Evolutionary conservation across 2,329 filamentous ascomycete species (phyloP), one percentile per base, ranked within the genome.

Genomic region (Hypoxylon rubiginosum): DNA sequence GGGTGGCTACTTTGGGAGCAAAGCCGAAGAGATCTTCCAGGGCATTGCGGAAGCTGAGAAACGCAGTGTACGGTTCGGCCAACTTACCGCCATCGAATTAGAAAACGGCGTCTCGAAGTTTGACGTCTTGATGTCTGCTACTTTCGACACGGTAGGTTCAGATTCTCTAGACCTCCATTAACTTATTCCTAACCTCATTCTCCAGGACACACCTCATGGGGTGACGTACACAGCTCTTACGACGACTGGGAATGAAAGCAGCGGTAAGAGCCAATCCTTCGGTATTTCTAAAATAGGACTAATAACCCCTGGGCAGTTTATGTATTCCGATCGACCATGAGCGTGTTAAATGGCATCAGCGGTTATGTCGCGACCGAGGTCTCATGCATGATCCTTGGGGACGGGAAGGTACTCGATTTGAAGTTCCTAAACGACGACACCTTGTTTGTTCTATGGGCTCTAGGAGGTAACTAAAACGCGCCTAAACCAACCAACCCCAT

Each of bases 41-140:
- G 83, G 89, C 63, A 89, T 94, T 75, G 89, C 92, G 67, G 87
- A 91, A 77, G 87, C 90, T 6, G 86, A 93, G 79, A 84, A 88
- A 72, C 82, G 90, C 58, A 90, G 88, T 60, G 90, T 94, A 10
- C 81, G 90, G 4, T 90, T 93, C 71, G 90, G 90, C 3, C 83
- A 84, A 32, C 80, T 85, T 3, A 80, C 84, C 3, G 81, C 78
- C 54, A 72, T 89, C 4, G 78, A 80, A 1, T 64, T 86, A 9
- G 80, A 80, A 0, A 73, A 74, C 67, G 86, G 74, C 69, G 82
- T 80, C 71, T 86, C 71, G 74, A 86, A 75, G 63, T 77, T 86
- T 57, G 90, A 92, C 74, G 80, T 90, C 68, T 82, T 82, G 19
- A 88, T 93, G 84, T 83, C 78, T 62, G 75, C 77, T 11, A 63